These are phyloP conservation scores for Myrica gale DNA, from an alignment of 306 rosid genomes.

Conservation along the genomic window DNA sequence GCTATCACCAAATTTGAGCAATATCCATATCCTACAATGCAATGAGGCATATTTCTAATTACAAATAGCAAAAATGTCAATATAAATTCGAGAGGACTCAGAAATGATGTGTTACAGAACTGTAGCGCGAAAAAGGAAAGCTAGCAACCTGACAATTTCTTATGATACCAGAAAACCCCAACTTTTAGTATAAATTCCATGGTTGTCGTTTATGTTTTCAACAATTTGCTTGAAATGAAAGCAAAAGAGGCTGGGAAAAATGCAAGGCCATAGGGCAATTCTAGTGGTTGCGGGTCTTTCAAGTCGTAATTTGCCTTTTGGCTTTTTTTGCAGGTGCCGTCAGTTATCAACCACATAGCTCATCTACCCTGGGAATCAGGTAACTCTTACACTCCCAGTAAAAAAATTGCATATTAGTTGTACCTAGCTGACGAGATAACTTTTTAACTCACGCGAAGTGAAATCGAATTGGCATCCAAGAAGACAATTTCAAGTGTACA, in stretches of 20 bases:
- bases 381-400: slow-evolving; percentile 14
- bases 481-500: slow-evolving; percentile 22
- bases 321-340: slow-evolving; percentile 21
- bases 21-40: not conserved
- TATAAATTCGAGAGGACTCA: not conserved
- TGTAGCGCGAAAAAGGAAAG: not conserved
- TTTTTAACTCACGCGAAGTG: not conserved
- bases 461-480: slow-evolving; percentile 30
- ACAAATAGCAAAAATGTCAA: not conserved
- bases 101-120: not conserved
- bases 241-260: not conserved
- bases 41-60: not conserved
- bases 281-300: not conserved
- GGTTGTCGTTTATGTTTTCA: too few relatives aligned
- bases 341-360: slow-evolving; percentile 25
- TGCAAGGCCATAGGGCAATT: not conserved
- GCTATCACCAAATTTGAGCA: not conserved
- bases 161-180: too few relatives aligned
- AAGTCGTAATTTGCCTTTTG: not conserved
- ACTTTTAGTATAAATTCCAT: too few relatives aligned
- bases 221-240: too few relatives aligned
- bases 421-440: not conserved
- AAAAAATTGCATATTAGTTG: not conserved
- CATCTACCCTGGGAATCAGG: slow-evolving; percentile 30
- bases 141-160: not conserved